Evolutionary conservation across 495 filamentous ascomycete species (phyloP), one percentile per base, ranked within the genome.

Genomic region (Tetracladium setigerum): DNA sequence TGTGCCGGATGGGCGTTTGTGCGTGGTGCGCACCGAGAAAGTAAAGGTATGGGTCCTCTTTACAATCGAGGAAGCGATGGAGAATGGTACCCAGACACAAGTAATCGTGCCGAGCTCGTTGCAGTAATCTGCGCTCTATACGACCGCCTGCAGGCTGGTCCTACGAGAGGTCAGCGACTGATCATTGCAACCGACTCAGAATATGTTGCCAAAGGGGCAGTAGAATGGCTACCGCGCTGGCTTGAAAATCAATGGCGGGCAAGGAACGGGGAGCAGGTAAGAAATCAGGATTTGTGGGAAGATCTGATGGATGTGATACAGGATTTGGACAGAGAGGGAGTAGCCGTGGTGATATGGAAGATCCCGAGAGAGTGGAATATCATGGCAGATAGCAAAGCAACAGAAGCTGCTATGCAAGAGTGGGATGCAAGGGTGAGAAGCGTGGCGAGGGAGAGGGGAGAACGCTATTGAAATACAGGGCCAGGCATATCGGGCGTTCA

Each of bases 151-250:
- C n/a, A n/a, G n/a, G 1, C 43, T 47, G 72, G 67, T 68, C 24
- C 32, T 24, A 50, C 47, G 8, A 71, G 72, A 51, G 63, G 65
- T 1, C 51, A 41, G 12, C 65, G 55, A 0, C 30, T 77, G 0
- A 61, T 71, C 8, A 62, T 77, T 32, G 73, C 69, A 14, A 68
- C 70, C 1, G 67, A 75, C 49, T 75, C 68, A 2, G 61, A 63
- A 19, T 74, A 75, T 45, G 57, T 70, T 0, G 60, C 64, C 5
- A 49, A 62, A 19, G 65, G 68, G 4, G 50, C 62, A 4, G 73
- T 70, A 3, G 54, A 61, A 13, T 71, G 65, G 62, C 46, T 61
- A 0, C 56, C 47, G 31, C 59, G 38, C 2, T 76, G 73, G 74
- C 39, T 66, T 38, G 18, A 40, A 16, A 70, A 67, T 24, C 64